Evolutionary conservation across 1,284 basidiomycete species (phyloP).

Genomic region (Cryptococcus sp.): DNA sequence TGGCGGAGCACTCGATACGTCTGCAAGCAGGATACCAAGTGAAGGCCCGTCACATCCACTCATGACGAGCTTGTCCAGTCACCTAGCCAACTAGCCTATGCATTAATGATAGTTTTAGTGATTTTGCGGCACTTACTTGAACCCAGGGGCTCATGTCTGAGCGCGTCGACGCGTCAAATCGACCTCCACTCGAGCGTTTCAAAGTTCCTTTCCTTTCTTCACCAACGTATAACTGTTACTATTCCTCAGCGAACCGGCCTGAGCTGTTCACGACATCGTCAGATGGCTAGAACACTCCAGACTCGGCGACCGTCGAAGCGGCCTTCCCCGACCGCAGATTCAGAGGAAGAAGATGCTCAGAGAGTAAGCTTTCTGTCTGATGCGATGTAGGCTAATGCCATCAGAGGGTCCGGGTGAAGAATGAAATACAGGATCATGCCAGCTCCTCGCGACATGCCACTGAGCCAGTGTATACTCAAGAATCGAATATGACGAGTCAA

Average conservation of each 20-base stretch:
- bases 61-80: conserved; percentile 24
- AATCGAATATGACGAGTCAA: not conserved
- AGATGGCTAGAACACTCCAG: not conserved
- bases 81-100: conserved; percentile 18
- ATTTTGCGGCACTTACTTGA: not conserved
- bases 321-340: not conserved
- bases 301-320: no score
- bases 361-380: not conserved
- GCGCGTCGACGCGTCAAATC: not conserved
- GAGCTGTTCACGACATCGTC: not conserved
- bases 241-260: no score
- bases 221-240: not conserved
- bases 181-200: no score
- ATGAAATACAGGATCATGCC: not conserved
- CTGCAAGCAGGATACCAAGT: conserved; percentile 19
- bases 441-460: not conserved
- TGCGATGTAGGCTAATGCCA: no score
- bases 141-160: not conserved
- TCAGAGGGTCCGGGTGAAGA: no score
- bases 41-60: conserved; percentile 34
- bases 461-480: not conserved
- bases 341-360: conserved; percentile 2
- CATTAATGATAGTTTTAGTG: not conserved
- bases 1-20: conserved; percentile 12
- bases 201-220: not conserved